Conservation (phyloP, 768 basidiomycete species). For the Boletus insuetus region DNA sequence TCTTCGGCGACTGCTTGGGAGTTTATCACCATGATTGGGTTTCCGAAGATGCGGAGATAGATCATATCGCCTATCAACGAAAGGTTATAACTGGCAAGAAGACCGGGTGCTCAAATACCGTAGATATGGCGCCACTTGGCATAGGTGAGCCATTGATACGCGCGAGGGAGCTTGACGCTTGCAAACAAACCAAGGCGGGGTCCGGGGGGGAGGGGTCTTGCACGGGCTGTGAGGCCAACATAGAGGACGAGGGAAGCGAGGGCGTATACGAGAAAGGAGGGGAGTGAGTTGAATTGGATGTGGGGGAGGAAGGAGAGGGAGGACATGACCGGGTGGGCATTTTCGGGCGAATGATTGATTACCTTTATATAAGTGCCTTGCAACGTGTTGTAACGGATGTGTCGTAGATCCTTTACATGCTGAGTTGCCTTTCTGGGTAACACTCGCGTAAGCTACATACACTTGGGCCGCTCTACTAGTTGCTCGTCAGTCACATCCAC, state of each 20-base stretch:
- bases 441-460: background rate
- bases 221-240: constrained; percentile 1
- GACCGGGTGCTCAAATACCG: constrained; percentile 26
- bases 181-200: constrained; percentile 40
- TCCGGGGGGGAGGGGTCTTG: constrained; percentile 37
- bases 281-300: background rate
- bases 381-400: background rate
- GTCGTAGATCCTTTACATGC: background rate
- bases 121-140: constrained; percentile 43
- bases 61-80: constrained; percentile 42
- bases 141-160: constrained; percentile 46
- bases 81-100: background rate
- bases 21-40: constrained; percentile 47
- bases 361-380: background rate
- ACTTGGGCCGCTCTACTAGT: background rate
- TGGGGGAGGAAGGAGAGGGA: background rate
- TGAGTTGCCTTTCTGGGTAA: background rate
- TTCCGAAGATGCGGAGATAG: constrained; percentile 42
- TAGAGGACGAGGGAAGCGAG: constrained; percentile 12
- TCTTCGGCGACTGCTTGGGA: constrained; percentile 40
- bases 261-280: constrained; percentile 3
- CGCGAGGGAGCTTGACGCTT: constrained; percentile 31
- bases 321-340: background rate
- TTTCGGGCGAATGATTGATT: background rate
- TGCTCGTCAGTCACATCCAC: background rate